Conservation (phyloP, 208 protist genomes). For the Crithidia acanthocephali region DNA sequence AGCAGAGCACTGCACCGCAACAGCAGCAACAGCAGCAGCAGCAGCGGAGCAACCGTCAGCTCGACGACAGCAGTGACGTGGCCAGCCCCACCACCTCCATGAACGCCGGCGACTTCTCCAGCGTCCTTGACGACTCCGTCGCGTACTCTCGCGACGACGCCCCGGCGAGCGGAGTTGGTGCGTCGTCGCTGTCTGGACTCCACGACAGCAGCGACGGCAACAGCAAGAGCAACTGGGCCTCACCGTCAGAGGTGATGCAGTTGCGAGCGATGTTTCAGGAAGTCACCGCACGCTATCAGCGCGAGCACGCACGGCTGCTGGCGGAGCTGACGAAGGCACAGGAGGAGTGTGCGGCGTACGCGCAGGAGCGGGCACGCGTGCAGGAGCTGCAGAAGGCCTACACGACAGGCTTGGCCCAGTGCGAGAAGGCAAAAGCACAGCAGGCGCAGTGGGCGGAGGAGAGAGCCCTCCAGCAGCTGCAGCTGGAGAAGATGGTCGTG, state of each 20-base stretch:
- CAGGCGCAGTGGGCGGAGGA: constrained; percentile 63
- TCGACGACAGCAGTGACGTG: neutral
- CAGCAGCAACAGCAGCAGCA: constrained; percentile 1
- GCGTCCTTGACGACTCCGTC: neutral
- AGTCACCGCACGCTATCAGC: constrained; percentile 42
- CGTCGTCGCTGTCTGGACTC: neutral
- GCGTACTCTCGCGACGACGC: constrained; percentile 1
- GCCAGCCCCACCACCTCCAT: neutral
- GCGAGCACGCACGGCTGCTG: constrained; percentile 37
- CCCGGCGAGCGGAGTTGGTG: neutral
- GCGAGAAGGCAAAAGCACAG: constrained; percentile 33
- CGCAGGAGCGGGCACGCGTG: constrained; percentile 32
- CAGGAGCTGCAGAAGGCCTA: constrained; percentile 49
- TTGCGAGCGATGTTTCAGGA: constrained; percentile 47
- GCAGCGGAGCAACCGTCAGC: neutral
- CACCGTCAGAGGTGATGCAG: constrained; percentile 72
- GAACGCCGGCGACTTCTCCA: constrained; percentile 12
- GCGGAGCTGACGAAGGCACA: constrained; percentile 39
- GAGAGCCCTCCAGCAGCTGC: constrained; percentile 54
- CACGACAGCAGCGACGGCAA: neutral
- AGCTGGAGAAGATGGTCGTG: constrained; percentile 57
- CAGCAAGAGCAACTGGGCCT: constrained; percentile 63
- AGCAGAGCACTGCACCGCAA: neutral
- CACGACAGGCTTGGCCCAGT: constrained; percentile 31
- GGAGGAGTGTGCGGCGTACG: constrained; percentile 30